Conservation (phyloP, 139 green algal species). For the Bryopsis sp. region DNA sequence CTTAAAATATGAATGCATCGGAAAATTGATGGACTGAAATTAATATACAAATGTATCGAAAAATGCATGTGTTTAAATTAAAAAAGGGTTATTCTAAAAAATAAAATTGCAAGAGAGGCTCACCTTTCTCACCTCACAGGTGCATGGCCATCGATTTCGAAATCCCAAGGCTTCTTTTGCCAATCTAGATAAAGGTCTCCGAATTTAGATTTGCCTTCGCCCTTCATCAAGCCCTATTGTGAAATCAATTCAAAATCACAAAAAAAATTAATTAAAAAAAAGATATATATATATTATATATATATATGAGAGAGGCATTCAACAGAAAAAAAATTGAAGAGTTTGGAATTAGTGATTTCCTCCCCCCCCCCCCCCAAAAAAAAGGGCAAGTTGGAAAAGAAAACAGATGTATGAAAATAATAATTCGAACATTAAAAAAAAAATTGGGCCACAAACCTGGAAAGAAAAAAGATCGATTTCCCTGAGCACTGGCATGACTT, state of each 20-base stretch:
- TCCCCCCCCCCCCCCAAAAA: too few species aligned
- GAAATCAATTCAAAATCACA: not conserved
- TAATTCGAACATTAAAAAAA: not conserved
- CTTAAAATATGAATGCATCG: not conserved
- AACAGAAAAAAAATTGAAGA: too few species aligned
- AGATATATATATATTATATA: too few species aligned
- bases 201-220: conserved; percentile 61
- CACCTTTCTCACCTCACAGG: conserved; percentile 49
- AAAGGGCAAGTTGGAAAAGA: too few species aligned
- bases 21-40: not conserved
- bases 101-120: not conserved
- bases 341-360: too few species aligned
- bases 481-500: conserved; percentile 50
- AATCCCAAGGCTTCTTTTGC: conserved; percentile 64
- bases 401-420: not conserved
- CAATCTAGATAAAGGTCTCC: conserved; percentile 60
- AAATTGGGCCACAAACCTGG: conserved; percentile 35
- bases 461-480: conserved; percentile 96
- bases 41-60: too few species aligned
- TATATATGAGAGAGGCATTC: too few species aligned
- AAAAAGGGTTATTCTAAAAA: not conserved
- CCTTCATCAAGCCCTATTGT: conserved; percentile 77
- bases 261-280: not conserved
- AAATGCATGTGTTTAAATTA: too few species aligned
- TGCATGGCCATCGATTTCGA: conserved; percentile 74